Base-by-base conservation (phyloP, 441 rosid genomes). In the Pelargonium citronellum region DNA sequence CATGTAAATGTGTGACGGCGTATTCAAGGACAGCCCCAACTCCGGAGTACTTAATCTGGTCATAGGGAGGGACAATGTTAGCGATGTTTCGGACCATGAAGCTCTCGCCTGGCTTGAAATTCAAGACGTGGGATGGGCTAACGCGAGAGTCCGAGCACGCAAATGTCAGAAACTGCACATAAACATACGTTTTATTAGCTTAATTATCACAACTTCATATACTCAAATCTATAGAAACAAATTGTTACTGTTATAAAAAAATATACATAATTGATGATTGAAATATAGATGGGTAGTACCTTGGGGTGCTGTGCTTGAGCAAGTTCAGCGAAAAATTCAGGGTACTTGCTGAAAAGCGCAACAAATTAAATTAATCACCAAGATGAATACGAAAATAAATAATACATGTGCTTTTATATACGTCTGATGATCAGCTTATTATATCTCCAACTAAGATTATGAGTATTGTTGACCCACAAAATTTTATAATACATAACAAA, bases 131-230 rank as follows among this genome's bases (percentile, higher is more conserved):
- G 2, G 99, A 90, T 6, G 99, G 99, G 70, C 97, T 92, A 5
- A 95, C 99, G 66, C 99, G 79, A 5, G 99, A 91, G 79, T 95
- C 99, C 15, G 99, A 92, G 87, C 99, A 95, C 5, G 98, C 97
- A 67, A 95, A 92, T 24, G 89, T 96, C 88, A 95, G 4, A 81
- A 92, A 95, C 99, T 95, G 87, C 87, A 83, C 22, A 39, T 39
- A 39, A 7, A 4, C 7, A 34, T 34, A 5, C 39, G 39, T 4
- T 34, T 30, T 34, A 34, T 34, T 34, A 34, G 39, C 7, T 34
- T 34, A 34, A 5, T 34, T 34, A 34, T 5, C 39, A 34, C 39
- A 34, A 34, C 5, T 5, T 34, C 39, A 34, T 34, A 4, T 34
- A 34, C 39, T 34, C 5, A 34, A 34, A 34, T 5, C 39, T 4